Evolutionary conservation across 2,329 filamentous ascomycete genomes (phyloP).

Genomic region (Cladophialophora psammophila): DNA sequence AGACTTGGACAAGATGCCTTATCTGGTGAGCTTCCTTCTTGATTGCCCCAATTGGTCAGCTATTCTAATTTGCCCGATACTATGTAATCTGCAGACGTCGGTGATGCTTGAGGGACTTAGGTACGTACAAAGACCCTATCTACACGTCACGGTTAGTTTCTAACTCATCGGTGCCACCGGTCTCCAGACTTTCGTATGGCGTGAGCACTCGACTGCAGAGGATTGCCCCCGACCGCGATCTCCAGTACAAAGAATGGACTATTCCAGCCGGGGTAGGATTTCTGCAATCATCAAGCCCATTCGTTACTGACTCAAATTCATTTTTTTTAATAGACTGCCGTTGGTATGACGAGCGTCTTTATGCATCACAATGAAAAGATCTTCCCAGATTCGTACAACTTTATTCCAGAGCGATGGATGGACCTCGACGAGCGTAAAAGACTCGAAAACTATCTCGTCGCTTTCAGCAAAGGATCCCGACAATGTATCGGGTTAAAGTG

Average conservation of each 20-base stretch:
- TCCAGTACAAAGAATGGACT: conserved; percentile 33
- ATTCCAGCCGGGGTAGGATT: conserved; percentile 39
- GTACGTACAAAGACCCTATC: conserved; percentile 26
- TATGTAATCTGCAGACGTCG: conserved; percentile 35
- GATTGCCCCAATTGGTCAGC: neutral
- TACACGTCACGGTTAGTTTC: no score
- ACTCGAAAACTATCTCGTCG: no score
- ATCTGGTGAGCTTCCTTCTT: conserved; percentile 40
- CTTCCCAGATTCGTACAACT: no score
- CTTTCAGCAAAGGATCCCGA: conserved; percentile 33
- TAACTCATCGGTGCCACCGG: no score
- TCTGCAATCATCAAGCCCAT: no score
- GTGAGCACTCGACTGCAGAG: conserved; percentile 41
- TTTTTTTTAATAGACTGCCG: no score
- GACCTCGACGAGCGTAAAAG: no score
- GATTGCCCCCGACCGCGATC: conserved; percentile 28
- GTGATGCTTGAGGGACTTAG: conserved; percentile 44
- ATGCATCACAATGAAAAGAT: no score
- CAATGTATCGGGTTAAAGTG: conserved; percentile 10
- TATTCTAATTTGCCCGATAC: no score
- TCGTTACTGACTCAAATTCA: no score
- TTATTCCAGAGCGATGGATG: no score
- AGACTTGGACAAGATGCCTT: conserved; percentile 42
- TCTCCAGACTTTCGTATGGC: conserved; percentile 41
- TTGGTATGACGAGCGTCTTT: no score